phyloP scores from a whole-genome alignment of 2,329 filamentous ascomycete genomes.

The Amphichorda felina region DNA sequence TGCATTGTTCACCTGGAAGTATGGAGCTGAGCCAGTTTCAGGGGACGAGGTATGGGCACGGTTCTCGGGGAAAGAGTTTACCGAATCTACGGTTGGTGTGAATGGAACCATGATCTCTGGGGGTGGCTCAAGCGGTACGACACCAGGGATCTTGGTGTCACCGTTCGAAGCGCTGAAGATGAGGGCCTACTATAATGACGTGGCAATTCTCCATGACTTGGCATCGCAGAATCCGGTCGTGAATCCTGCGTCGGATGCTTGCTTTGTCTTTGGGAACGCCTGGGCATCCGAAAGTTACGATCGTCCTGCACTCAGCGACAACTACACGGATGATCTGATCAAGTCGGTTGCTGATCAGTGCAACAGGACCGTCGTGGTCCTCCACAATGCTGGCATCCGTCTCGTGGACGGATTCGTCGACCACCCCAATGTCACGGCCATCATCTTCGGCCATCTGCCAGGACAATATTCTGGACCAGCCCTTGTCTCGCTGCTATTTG shows the following conservation, averaged over 20 bases:
- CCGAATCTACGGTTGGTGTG: conserved; percentile 29
- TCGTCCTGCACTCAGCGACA: conserved; percentile 49
- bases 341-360: conserved; percentile 44
- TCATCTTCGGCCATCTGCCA: conserved; percentile 53
- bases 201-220: conserved; percentile 49
- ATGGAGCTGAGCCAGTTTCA: conserved; percentile 26
- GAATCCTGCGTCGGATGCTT: conserved; percentile 44
- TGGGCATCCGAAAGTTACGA: conserved; percentile 65
- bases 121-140: conserved; percentile 25
- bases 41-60: conserved; percentile 15
- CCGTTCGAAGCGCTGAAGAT: conserved; percentile 43
- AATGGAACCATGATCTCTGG: conserved; percentile 21
- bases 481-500: conserved; percentile 44
- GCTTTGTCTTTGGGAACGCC: conserved; percentile 54
- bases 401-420: conserved; percentile 50
- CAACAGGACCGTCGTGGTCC: conserved; percentile 49
- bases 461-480: conserved; percentile 50
- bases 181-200: conserved; percentile 41
- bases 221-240: conserved; percentile 32
- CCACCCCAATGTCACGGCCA: conserved; percentile 50
- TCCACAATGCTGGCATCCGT: conserved; percentile 52
- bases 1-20: conserved; percentile 17
- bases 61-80: conserved; percentile 7
- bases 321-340: conserved; percentile 48
- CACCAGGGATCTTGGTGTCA: conserved; percentile 33